These are phyloP conservation scores for Zygnema cylindricum DNA, from an alignment of 139 green algal species.

Conservation along the genomic window DNA sequence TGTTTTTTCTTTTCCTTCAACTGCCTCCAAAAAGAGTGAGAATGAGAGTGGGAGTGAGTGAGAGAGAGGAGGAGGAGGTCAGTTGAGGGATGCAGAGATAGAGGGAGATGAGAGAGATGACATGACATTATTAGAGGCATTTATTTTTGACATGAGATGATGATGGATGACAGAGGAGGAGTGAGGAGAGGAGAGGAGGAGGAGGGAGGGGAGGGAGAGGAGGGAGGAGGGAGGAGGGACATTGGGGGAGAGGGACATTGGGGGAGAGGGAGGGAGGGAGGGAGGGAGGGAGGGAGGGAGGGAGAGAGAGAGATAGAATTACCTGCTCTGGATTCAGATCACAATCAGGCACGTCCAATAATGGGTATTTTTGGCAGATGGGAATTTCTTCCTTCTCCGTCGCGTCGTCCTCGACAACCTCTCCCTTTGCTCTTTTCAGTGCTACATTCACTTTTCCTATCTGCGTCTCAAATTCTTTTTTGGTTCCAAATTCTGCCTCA, in stretches of 20 bases:
- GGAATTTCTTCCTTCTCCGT: constrained; percentile 4
- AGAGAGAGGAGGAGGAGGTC: neutral
- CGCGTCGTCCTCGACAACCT: constrained; percentile 25
- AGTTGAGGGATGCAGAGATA: too few species aligned
- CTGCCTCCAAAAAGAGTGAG: constrained; percentile 23
- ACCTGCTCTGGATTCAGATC: constrained; percentile 44
- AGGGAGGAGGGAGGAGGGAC: too few species aligned
- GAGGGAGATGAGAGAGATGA: too few species aligned
- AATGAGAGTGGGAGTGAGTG: too few species aligned
- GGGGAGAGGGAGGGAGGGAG: too few species aligned
- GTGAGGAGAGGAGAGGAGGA: too few species aligned
- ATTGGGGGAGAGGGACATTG: too few species aligned
- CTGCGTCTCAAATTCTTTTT: neutral
- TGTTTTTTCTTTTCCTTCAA: constrained; percentile 53
- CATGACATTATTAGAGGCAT: too few species aligned
- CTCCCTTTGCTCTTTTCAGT: constrained; percentile 8
- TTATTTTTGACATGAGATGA: too few species aligned
- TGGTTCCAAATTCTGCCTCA: neutral
- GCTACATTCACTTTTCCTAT: neutral
- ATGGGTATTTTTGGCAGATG: constrained; percentile 17
- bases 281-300: too few species aligned
- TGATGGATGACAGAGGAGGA: too few species aligned
- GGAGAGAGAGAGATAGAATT: neutral
- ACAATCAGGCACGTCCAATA: constrained; percentile 23
- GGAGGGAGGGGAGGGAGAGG: too few species aligned